phyloP scores from a whole-genome alignment of 495 filamentous ascomycete species.

The Lindgomyces ingoldianus region DNA sequence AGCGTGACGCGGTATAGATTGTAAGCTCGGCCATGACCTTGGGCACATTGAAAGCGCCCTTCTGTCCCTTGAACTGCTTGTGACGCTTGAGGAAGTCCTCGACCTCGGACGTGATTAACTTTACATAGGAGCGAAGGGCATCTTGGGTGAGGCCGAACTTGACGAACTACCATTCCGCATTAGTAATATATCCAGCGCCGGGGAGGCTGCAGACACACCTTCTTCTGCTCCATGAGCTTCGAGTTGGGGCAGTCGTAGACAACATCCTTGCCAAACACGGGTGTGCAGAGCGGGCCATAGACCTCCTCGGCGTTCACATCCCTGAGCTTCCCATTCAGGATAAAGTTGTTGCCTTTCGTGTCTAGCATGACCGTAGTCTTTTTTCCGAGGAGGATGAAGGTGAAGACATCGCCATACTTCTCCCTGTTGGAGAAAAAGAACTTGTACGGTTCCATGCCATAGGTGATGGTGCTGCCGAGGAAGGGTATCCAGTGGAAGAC shows the following conservation, averaged over 20 bases:
- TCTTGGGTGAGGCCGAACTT: slow-evolving; percentile 66
- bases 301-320: slow-evolving; percentile 67
- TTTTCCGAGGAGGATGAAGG: slow-evolving; percentile 64
- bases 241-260: slow-evolving; percentile 68
- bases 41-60: slow-evolving; percentile 56
- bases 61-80: slow-evolving; percentile 50
- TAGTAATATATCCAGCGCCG: background rate
- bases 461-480: slow-evolving; percentile 63
- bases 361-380: slow-evolving; percentile 64
- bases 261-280: slow-evolving; percentile 64
- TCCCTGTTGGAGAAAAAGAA: slow-evolving; percentile 60
- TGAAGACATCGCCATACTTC: slow-evolving; percentile 69
- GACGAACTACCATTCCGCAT: slow-evolving; percentile 53
- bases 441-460: slow-evolving; percentile 64
- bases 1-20: slow-evolving; percentile 67
- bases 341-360: slow-evolving; percentile 64
- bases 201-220: slow-evolving; percentile 42
- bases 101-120: slow-evolving; percentile 57
- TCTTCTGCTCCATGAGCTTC: slow-evolving; percentile 71
- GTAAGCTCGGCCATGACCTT: slow-evolving; percentile 62
- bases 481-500: slow-evolving; percentile 67
- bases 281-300: slow-evolving; percentile 61
- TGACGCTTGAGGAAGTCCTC: slow-evolving; percentile 54
- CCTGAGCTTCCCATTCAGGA: slow-evolving; percentile 62
- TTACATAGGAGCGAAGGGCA: slow-evolving; percentile 64